Base-by-base conservation (phyloP, 2,329 filamentous ascomycete genomes). In the Cercospora brassicicola region DNA sequence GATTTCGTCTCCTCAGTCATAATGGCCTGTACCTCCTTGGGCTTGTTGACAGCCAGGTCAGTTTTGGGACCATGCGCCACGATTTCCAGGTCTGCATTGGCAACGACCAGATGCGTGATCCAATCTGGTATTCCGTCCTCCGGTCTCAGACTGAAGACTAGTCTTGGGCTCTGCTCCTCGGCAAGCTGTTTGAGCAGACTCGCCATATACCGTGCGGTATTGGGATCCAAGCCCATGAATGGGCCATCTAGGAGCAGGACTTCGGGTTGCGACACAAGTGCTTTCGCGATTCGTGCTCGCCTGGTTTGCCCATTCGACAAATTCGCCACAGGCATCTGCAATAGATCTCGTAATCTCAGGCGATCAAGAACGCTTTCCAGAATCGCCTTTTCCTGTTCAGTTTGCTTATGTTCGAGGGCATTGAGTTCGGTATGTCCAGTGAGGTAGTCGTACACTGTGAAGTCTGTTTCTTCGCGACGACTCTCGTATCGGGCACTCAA, bases 171-270 rank as follows among this genome's bases (percentile, higher is more conserved):
- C 13, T 86, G 86, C 59, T 84, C 85, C 67, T 87, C 84, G 0
- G 93, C 91, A 65, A 97, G 81, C 0, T 84, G 84, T 71, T 88
- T 82, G 23, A 97, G 82, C 57, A 98, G 83, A 0, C 85, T 84
- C 48, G 91, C 94, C 72, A 98, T 81, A 1, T 87, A 86, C 11
- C 86, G 84, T 11, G 92, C 87, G 0, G 93, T 96, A 5, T 89
- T 90, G 13, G 94, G 95, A 79, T 98, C 95, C 15, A 99, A 84
- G 0, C 95, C 94, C 91, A 97, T 96, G 76, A 97, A 97, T 0
- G 95, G 94, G 74, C 97, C 94, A 80, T 99, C 95, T 2, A 97
- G 84, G 62, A 98, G 84, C 69, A 99, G 77, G 10, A 97, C 85
- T 78, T 96, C 91, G 0, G 95, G 95, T 62, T 86, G 86, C 6